Evolutionary conservation across 1,139 yeast species (phyloP).

Genomic region (Nakaseomyces uthaithaninus): DNA sequence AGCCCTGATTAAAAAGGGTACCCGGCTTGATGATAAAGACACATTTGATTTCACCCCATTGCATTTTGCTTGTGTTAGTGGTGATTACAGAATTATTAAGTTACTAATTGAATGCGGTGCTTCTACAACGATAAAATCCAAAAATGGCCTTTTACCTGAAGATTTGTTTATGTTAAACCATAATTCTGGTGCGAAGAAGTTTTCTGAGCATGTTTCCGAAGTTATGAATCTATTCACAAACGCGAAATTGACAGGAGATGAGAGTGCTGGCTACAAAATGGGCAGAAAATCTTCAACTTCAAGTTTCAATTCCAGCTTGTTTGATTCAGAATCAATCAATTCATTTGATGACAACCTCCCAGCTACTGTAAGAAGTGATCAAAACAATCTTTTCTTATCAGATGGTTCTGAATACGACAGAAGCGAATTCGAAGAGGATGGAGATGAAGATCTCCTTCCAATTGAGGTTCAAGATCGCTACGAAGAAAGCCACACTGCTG

Average conservation of each 20-base stretch:
- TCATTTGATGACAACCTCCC: slow-evolving; percentile 10
- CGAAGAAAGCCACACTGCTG: background rate
- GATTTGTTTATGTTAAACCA: slow-evolving; percentile 41
- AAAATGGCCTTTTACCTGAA: slow-evolving; percentile 44
- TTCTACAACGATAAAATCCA: slow-evolving; percentile 48
- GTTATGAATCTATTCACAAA: slow-evolving; percentile 2
- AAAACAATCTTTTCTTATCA: slow-evolving; percentile 10
- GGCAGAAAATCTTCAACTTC: slow-evolving; percentile 19
- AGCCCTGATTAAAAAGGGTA: slow-evolving; percentile 65
- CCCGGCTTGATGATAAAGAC: slow-evolving; percentile 65
- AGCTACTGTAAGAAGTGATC: background rate
- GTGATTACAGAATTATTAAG: slow-evolving; percentile 51
- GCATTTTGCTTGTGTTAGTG: slow-evolving; percentile 69
- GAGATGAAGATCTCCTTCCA: slow-evolving; percentile 26
- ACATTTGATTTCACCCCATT: slow-evolving; percentile 74
- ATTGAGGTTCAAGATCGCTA: slow-evolving; percentile 20
- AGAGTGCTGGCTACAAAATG: slow-evolving; percentile 7
- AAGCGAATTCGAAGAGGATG: slow-evolving; percentile 29
- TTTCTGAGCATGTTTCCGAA: background rate
- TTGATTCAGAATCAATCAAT: slow-evolving; percentile 37
- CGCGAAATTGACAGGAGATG: background rate
- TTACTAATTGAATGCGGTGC: slow-evolving; percentile 43
- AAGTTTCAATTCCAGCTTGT: slow-evolving; percentile 56
- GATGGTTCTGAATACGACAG: slow-evolving; percentile 25
- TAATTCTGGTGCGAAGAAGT: slow-evolving; percentile 6